Base-by-base conservation (phyloP, 1,284 basidiomycete species). In the Anthracocystis walkeri region DNA sequence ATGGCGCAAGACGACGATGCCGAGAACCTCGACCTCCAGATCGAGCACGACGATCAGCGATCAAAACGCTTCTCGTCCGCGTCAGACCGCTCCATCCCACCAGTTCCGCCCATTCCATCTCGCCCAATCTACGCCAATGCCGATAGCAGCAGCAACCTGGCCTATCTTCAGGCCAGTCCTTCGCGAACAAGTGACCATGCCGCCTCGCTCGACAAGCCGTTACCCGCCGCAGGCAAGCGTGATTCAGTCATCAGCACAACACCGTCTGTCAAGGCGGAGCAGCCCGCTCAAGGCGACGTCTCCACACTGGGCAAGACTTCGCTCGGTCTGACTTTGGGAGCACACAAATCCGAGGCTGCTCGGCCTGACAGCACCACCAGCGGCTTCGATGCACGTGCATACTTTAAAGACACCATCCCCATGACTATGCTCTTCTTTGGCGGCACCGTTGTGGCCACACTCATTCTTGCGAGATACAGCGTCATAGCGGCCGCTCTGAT, bases 381-480 rank as follows among this genome's bases (percentile, higher is more conserved):
- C 7, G 20, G 44, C 25, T 51, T 41, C 33, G 48, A 56, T 35
- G 58, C 58, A 18, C 65, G 61, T 21, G 65, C 54, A 12, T 65
- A 65, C 6, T 72, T 75, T 44, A 66, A 62, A 38, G 69, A 67
- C 11, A 75, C 78, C 18, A 71, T 77, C 16, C 68, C 72, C 20
- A 55, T 68, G 54, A 77, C 70, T 48, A 68, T 79, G 61, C 51
- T 61, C 20, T 79, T 75, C 69, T 75, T 79, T 44, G 70, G 61
- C 10, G 70, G 65, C 8, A 81, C 79, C 18, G 48, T 73, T 21
- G n/a, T 75, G 3, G 66, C 67, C 10, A 55, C 64, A 10, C 61
- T 77, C n/a, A 6, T 71, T 10, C 41, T 79, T 23, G 65, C 71
- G 8, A 58, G 56, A 38, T 59, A 71, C 51, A 74, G 75, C 55